These are phyloP conservation scores for Helotiales sp. DNA, from an alignment of 2,329 filamentous ascomycete genomes.

Conservation along the genomic window DNA sequence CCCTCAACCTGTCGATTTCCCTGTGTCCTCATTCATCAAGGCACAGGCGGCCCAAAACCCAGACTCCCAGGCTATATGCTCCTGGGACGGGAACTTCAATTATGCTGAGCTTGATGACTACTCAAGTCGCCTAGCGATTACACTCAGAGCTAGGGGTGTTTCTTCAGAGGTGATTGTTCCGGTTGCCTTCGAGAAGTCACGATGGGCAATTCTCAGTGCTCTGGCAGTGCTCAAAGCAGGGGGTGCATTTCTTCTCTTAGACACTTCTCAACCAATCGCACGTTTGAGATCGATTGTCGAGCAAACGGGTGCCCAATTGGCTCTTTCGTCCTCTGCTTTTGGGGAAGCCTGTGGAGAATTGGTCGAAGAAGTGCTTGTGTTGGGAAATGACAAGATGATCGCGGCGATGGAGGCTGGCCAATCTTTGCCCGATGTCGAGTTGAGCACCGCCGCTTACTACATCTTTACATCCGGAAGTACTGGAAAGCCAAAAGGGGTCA, in stretches of 20 bases:
- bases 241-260: not conserved
- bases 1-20: not conserved
- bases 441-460: not conserved
- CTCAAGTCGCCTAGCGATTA: not conserved
- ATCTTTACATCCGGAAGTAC: conserved; percentile 43
- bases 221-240: not conserved
- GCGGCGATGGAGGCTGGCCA: not conserved
- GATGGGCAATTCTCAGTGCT: not conserved
- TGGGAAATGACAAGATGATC: not conserved
- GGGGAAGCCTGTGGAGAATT: not conserved
- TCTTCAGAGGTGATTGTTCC: not conserved
- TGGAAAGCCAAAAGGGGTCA: conserved; percentile 36
- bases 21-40: not conserved
- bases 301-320: not conserved
- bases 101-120: not conserved
- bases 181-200: not conserved
- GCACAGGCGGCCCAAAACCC: not conserved
- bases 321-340: not conserved
- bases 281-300: not conserved
- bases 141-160: not conserved
- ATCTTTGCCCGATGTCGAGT: not conserved
- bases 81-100: not conserved
- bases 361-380: not conserved
- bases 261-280: not conserved
- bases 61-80: not conserved